Evolutionary conservation across 2,329 filamentous ascomycete species (phyloP), one percentile per base, ranked within the genome.

Genomic region (Phoma sp.): DNA sequence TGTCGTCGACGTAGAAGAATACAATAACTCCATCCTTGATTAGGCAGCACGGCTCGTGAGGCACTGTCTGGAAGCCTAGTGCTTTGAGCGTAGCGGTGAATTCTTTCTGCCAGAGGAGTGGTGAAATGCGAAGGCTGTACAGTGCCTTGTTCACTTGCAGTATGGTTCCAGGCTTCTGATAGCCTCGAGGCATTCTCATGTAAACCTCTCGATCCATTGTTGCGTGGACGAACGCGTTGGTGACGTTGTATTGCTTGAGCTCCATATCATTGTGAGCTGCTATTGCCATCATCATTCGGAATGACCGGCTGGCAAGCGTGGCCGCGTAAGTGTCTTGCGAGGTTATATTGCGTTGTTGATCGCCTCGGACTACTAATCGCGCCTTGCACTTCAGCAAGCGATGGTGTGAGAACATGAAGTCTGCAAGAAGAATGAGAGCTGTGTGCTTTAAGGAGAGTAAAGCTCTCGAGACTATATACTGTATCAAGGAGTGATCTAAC

Each of bases 1-100:
- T n/a, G n/a, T n/a, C n/a, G n/a, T n/a, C n/a, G n/a, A n/a, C n/a
- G n/a, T n/a, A n/a, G n/a, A n/a, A 47, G 25, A 53, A 53, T 1
- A 47, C 7, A 15, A 47, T 3, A 9, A 57, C 20, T 30, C 47
- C 14, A 11, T 57, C 38, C 5, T 53, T 53, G 9, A 53, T 40
- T 20, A 57, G 23, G 23, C 29, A 57, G 47, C 42, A 55, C 34
- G 20, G 54, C 21, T 57, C 32, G 2, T 60, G 21, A 3, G 32
- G 51, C 18, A 58, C 38, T 50, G 7, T 2, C n/a, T 28, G 2
- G 23, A 57, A 57, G 9, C 33, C 18, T 3, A 53, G n/a, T 29
- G 21, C 5, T 1, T n/a, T 30, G n/a, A 61, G 30, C 4, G 30
- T 47, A 4, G 17, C 6, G 2, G 28, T 47, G 21, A 53, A 33